Conservation (phyloP, 2,329 filamentous ascomycete species). For the Drechmeria coniospora region DNA sequence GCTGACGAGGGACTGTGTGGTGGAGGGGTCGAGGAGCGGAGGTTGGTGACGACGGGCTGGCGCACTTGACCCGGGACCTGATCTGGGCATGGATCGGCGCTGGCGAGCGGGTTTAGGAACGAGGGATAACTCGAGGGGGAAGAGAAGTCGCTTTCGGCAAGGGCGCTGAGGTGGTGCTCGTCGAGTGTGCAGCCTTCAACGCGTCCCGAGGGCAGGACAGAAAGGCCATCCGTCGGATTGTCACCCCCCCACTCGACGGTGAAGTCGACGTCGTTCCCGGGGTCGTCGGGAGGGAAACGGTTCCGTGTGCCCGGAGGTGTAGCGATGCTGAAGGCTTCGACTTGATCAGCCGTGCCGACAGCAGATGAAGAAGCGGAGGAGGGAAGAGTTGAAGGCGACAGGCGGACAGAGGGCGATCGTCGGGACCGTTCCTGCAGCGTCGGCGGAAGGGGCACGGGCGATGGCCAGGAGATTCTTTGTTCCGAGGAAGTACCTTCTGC, state of each 20-base stretch:
- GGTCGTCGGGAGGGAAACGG: neutral
- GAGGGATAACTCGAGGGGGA: constrained; percentile 21
- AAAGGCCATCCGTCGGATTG: constrained; percentile 1
- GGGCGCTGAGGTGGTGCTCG: constrained; percentile 10
- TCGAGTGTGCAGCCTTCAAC: constrained; percentile 4
- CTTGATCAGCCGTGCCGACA: neutral
- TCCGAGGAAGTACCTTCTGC: neutral
- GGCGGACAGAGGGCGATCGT: neutral
- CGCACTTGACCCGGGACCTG: constrained; percentile 2
- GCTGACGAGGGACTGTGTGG: constrained; percentile 3
- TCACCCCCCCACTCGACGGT: constrained; percentile 4
- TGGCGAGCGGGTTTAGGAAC: constrained; percentile 7
- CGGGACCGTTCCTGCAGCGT: neutral
- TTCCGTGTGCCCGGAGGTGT: neutral
- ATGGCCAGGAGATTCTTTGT: neutral
- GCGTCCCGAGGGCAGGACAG: neutral
- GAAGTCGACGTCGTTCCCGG: constrained; percentile 1
- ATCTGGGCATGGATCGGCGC: constrained; percentile 2
- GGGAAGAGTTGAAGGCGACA: neutral
- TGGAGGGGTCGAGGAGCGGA: constrained; percentile 4
- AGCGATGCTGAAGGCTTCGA: no score
- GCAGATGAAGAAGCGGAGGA: neutral
- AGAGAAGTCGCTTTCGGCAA: constrained; percentile 16
- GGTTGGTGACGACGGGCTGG: constrained; percentile 1
- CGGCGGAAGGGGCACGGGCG: constrained; percentile 1